Conservation (phyloP, 176 grass and related monocot species). For the Cenchrus purpureus region DNA sequence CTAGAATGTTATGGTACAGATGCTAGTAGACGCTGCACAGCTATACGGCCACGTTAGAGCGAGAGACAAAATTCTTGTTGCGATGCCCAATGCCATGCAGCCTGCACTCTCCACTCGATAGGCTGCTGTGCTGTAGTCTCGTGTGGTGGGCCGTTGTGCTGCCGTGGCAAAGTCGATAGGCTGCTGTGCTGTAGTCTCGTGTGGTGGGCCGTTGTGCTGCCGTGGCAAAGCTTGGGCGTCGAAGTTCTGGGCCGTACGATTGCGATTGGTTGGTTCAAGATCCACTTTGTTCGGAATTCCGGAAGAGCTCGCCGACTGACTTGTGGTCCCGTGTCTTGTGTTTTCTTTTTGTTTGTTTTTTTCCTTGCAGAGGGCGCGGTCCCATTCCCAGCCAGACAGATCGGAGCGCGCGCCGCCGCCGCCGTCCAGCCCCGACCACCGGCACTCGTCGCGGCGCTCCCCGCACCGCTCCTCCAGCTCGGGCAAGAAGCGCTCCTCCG, state of each 20-base stretch:
- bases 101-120: neutral
- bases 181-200: neutral
- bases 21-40: neutral
- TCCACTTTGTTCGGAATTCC: neutral
- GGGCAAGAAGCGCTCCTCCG: slow-evolving; percentile 67
- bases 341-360: neutral
- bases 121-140: neutral
- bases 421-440: slow-evolving; percentile 44
- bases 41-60: neutral
- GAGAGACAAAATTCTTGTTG: neutral
- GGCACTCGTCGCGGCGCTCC: slow-evolving; percentile 53
- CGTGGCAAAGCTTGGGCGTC: neutral
- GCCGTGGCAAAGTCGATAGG: neutral
- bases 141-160: neutral
- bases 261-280: neutral
- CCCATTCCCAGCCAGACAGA: slow-evolving; percentile 53
- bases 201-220: neutral
- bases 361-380: slow-evolving; percentile 52
- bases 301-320: slow-evolving; percentile 8
- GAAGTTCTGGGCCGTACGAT: slow-evolving; percentile 1
- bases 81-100: neutral
- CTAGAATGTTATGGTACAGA: neutral
- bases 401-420: slow-evolving; percentile 52
- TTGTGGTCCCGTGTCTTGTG: slow-evolving; percentile 9
- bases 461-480: slow-evolving; percentile 53